phyloP scores from a whole-genome alignment of 2,329 filamentous ascomycete genomes.

The Alternaria longipes region DNA sequence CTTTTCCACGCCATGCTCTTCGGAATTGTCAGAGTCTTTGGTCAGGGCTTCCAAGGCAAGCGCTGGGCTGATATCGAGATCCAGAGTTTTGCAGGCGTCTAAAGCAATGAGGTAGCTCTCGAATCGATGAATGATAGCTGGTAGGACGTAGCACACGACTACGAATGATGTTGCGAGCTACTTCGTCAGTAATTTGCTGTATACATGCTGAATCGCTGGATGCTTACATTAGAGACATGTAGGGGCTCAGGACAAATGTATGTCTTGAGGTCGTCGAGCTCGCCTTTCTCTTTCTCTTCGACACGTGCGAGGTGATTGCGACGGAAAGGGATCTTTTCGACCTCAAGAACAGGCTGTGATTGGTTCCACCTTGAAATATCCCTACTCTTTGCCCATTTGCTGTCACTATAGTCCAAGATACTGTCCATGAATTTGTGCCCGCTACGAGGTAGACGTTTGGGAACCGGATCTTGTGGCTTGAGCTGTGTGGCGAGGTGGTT shows the following conservation, averaged over 20 bases:
- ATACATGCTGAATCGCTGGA: neutral
- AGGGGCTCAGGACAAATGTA: conserved; percentile 82
- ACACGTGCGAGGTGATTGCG: conserved; percentile 77
- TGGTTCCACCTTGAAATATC: conserved; percentile 61
- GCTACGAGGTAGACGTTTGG: conserved; percentile 59
- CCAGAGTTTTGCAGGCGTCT: conserved; percentile 75
- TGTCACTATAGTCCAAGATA: conserved; percentile 86
- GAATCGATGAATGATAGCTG: conserved; percentile 83
- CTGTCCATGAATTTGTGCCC: conserved; percentile 54
- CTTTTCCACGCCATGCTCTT: conserved; percentile 73
- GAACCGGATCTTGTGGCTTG: conserved; percentile 71
- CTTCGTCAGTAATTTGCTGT: conserved; percentile 23
- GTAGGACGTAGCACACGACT: conserved; percentile 77
- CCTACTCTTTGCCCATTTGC: conserved; percentile 72
- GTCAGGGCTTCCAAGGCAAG: conserved; percentile 89
- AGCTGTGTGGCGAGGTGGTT: conserved; percentile 59
- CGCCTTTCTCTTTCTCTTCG: conserved; percentile 64
- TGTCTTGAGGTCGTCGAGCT: conserved; percentile 61
- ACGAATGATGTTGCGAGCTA: conserved; percentile 76
- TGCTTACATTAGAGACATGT: conserved; percentile 75
- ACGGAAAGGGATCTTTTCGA: conserved; percentile 76
- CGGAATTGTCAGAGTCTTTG: conserved; percentile 87
- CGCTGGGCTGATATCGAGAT: conserved; percentile 69
- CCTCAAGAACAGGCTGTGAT: conserved; percentile 83
- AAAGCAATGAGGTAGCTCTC: conserved; percentile 82